Conservation (phyloP, 2,329 filamentous ascomycete genomes). For the Tolypocladium paradoxum region DNA sequence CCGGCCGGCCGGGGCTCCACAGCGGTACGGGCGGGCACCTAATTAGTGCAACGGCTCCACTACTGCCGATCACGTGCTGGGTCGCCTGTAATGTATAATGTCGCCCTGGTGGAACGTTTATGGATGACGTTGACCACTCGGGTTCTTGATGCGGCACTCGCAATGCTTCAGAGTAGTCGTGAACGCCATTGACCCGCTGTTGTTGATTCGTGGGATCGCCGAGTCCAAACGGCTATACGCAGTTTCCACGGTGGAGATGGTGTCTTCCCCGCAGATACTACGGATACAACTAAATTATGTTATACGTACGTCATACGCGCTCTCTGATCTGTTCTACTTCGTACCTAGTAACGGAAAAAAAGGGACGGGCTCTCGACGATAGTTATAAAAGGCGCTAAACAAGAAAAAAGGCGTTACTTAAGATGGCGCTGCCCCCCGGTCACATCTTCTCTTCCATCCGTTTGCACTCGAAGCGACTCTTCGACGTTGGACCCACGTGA, state of each 20-base stretch:
- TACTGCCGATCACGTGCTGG: too few species aligned
- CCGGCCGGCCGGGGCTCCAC: neutral
- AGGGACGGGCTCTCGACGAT: too few species aligned
- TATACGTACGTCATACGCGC: too few species aligned
- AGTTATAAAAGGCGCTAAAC: too few species aligned
- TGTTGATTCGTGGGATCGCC: neutral
- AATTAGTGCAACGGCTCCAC: neutral
- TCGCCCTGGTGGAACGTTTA: too few species aligned
- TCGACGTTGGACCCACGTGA: neutral
- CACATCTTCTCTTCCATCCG: neutral
- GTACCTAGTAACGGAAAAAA: too few species aligned
- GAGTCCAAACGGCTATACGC: neutral
- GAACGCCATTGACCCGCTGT: neutral
- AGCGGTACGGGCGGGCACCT: neutral
- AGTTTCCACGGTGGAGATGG: neutral
- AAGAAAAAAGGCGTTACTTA: too few species aligned
- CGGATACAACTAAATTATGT: too few species aligned
- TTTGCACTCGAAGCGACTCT: neutral
- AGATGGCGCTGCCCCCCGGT: too few species aligned
- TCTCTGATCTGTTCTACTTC: too few species aligned
- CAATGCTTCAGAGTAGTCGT: too few species aligned
- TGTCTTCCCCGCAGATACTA: neutral
- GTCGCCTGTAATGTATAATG: too few species aligned
- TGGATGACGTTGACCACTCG: neutral
- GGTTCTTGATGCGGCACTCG: neutral